phyloP scores from a whole-genome alignment of 768 basidiomycete species.

The Neoboletus brunneissimus region DNA sequence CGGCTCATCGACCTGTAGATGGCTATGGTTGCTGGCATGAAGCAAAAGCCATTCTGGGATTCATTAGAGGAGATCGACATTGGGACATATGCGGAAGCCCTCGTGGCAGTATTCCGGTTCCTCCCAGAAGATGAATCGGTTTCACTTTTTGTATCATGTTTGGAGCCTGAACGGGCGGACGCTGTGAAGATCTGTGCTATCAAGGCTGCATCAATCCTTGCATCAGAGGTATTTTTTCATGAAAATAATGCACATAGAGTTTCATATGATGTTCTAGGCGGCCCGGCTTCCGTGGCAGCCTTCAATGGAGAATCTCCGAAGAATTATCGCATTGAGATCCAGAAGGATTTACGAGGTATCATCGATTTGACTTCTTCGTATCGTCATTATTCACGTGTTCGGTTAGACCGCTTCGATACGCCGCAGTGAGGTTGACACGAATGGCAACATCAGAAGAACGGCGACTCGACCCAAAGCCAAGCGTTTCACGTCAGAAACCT shows the following conservation, averaged over 20 bases:
- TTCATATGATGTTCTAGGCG: constrained; percentile 38
- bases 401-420: constrained; percentile 48
- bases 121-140: constrained; percentile 60
- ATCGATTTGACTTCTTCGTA: constrained; percentile 6
- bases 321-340: constrained; percentile 45
- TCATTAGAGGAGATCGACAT: constrained; percentile 67
- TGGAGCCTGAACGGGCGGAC: constrained; percentile 77
- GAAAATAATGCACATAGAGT: background rate
- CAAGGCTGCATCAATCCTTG: constrained; percentile 66
- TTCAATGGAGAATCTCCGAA: constrained; percentile 47
- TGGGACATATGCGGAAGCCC: constrained; percentile 69
- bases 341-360: constrained; percentile 56
- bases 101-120: constrained; percentile 72
- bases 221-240: constrained; percentile 52
- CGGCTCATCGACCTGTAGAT: constrained; percentile 15
- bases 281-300: constrained; percentile 55
- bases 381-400: constrained; percentile 9
- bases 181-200: constrained; percentile 77
- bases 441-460: constrained; percentile 52
- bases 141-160: constrained; percentile 57
- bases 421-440: constrained; percentile 59
- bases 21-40: constrained; percentile 26
- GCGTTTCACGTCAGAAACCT: constrained; percentile 52
- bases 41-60: constrained; percentile 71
- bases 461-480: constrained; percentile 60